phyloP scores from a whole-genome alignment of 1,139 yeast species.

The Hyphopichia buzzinii region DNA sequence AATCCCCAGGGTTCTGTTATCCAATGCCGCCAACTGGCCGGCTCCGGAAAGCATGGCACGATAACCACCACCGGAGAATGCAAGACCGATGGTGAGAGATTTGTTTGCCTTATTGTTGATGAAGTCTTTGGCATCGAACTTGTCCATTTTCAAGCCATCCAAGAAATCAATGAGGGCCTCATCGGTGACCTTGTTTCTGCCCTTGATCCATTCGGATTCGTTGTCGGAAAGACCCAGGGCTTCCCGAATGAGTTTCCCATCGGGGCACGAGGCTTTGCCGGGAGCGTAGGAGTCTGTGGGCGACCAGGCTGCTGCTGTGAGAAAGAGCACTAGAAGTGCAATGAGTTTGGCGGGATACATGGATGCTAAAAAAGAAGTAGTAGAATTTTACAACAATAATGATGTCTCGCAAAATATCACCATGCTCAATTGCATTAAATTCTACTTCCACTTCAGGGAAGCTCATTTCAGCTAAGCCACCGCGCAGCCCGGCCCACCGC shows the following conservation, averaged over 20 bases:
- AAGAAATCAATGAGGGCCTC: conserved; percentile 60
- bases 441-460: no score
- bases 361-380: no score
- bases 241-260: conserved; percentile 18
- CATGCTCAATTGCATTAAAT: no score
- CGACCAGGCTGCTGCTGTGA: conserved; percentile 43
- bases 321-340: neutral
- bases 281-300: conserved; percentile 73
- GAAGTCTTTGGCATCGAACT: conserved; percentile 58
- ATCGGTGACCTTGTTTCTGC: conserved; percentile 57
- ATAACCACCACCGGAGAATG: conserved; percentile 49
- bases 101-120: conserved; percentile 31
- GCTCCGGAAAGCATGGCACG: conserved; percentile 48
- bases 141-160: conserved; percentile 57
- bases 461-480: no score
- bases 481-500: no score
- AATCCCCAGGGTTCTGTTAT: conserved; percentile 24
- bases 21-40: conserved; percentile 42
- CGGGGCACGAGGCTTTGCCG: conserved; percentile 58
- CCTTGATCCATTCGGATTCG: conserved; percentile 44
- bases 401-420: no score
- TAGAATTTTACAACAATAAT: no score
- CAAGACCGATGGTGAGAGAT: conserved; percentile 39
- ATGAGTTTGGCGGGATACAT: neutral
- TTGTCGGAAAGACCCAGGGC: conserved; percentile 32